Evolutionary conservation across 2,329 filamentous ascomycete species (phyloP), one percentile per base, ranked within the genome.

Genomic region (Arthroderma uncinatum): DNA sequence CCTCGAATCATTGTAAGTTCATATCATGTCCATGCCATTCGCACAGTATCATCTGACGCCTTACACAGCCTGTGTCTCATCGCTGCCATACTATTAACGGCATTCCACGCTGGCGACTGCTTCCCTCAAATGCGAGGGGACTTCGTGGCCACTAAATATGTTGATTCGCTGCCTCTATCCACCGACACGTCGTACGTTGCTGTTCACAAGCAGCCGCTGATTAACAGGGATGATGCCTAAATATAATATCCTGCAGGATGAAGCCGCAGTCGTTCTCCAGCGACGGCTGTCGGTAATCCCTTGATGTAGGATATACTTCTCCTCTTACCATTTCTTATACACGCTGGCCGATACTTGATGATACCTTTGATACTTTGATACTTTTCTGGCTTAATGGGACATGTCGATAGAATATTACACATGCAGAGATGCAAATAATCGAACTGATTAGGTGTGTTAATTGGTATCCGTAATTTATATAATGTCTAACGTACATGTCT

Each of bases 41-140:
- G n/a, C n/a, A n/a, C n/a, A n/a, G n/a, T n/a, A n/a, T 6, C 36
- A 9, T 36, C 53, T 42, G 25, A 39, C 21, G 10, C 19, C 14
- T 69, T 68, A 36, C 57, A 76, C 42, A 54, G 53, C 36, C 16
- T 82, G 67, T 71, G 82, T 55, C 66, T 80, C 25, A 68, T 82
- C 58, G 74, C 77, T 25, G 74, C 74, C 14, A 64, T 72, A 16
- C 70, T 80, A 19, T 72, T 83, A 36, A 78, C 79, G 4, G 67
- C 70, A 23, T 80, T 81, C 68, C 75, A 80, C 44, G 79, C 81
- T 0, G 80, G 79, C 10, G 57, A 79, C 47, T 73, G 77, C 61
- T 82, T 83, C 71, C 79, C 79, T 0, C 75, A 76, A 61, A 54
- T 54, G 53, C 34, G 53, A 34, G 19, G 53, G n/a, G 53, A 54